Evolutionary conservation across 352 stramenopile genomes (phyloP).

Genomic region (Globisporangium nodosum): DNA sequence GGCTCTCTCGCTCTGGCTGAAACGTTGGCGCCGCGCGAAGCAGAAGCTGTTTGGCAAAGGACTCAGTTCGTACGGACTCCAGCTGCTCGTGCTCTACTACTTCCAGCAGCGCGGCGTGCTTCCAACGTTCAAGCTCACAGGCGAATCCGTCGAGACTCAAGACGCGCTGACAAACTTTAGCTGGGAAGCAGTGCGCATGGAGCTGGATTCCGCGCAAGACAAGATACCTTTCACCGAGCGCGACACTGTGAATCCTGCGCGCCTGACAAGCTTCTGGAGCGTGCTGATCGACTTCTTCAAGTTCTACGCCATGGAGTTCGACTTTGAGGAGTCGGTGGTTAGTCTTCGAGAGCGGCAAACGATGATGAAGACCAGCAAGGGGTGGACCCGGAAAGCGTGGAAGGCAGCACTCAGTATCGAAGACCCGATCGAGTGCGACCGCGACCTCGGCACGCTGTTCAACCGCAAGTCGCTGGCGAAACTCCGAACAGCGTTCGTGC

Average conservation of each 20-base stretch:
- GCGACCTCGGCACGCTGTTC: slow-evolving; percentile 67
- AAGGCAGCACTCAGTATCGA: slow-evolving; percentile 53
- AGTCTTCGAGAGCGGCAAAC: slow-evolving; percentile 31
- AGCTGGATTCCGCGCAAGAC: slow-evolving; percentile 7
- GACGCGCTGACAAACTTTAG: slow-evolving; percentile 17
- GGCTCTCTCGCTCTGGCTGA: slow-evolving; percentile 37
- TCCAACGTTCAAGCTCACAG: slow-evolving; percentile 38
- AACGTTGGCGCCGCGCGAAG: slow-evolving; percentile 37
- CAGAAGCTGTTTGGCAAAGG: slow-evolving; percentile 24
- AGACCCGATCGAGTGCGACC: slow-evolving; percentile 66
- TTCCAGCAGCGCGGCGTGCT: slow-evolving; percentile 46
- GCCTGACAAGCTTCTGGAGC: slow-evolving; percentile 8
- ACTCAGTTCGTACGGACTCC: slow-evolving; percentile 68
- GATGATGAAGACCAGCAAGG: slow-evolving; percentile 37
- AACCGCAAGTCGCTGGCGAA: slow-evolving; percentile 45
- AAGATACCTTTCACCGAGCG: too few relatives aligned
- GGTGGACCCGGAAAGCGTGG: slow-evolving; percentile 40
- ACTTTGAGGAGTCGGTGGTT: slow-evolving; percentile 59
- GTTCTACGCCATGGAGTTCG: slow-evolving; percentile 71
- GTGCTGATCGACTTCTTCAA: slow-evolving; percentile 62
- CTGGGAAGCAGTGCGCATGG: slow-evolving; percentile 16
- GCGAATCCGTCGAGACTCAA: slow-evolving; percentile 15
- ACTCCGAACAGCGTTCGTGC: slow-evolving; percentile 47
- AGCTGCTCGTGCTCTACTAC: slow-evolving; percentile 64
- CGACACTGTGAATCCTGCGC: neutral